A percentile compares a stretch with the other conserved stretches of the same genome.
phyloP scores from a whole-genome alignment of 1,139 yeast genomes.

The Pichia sp. region DNA sequence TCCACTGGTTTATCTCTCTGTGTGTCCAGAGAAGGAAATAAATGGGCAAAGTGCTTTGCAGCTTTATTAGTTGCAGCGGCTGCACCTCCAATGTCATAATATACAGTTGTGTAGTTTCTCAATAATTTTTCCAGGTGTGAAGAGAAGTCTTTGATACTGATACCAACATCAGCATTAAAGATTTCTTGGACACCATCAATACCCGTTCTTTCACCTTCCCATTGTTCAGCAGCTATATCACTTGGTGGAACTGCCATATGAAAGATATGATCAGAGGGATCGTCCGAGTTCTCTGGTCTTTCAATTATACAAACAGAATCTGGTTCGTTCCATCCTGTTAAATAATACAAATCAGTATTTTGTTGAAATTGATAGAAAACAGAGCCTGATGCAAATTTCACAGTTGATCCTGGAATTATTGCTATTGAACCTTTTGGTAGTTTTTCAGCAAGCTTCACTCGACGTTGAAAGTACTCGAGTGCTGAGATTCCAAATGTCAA shows the following conservation, averaged over 20 bases:
- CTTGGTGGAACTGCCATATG: constrained; percentile 88
- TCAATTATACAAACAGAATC: constrained; percentile 72
- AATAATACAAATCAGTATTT: constrained; percentile 75
- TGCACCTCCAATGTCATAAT: constrained; percentile 34
- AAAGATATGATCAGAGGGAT: constrained; percentile 36
- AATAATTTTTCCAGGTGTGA: constrained; percentile 41
- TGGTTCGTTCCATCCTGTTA: constrained; percentile 94
- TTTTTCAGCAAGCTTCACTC: constrained; percentile 47
- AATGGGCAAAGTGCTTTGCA: constrained; percentile 8
- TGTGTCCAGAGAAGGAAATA: constrained; percentile 10
- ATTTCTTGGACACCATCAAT: constrained; percentile 70
- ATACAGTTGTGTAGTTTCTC: constrained; percentile 41
- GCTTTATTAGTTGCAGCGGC: constrained; percentile 10
- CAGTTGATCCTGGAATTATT: constrained; percentile 62
- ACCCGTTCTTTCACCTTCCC: constrained; percentile 96
- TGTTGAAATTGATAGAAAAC: constrained; percentile 92
- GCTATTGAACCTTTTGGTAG: constrained; percentile 65
- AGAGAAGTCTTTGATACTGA: constrained; percentile 39
- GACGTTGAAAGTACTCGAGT: constrained; percentile 67
- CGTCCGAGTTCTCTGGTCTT: constrained; percentile 48
- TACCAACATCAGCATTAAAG: constrained; percentile 80
- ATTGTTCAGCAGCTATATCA: constrained; percentile 66
- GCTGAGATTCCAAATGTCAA: constrained; percentile 87
- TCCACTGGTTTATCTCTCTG: constrained; percentile 2
- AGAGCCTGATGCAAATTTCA: constrained; percentile 78